Base-by-base conservation (phyloP, 257 asterid genomes). In the Nicotiana paniculata region DNA sequence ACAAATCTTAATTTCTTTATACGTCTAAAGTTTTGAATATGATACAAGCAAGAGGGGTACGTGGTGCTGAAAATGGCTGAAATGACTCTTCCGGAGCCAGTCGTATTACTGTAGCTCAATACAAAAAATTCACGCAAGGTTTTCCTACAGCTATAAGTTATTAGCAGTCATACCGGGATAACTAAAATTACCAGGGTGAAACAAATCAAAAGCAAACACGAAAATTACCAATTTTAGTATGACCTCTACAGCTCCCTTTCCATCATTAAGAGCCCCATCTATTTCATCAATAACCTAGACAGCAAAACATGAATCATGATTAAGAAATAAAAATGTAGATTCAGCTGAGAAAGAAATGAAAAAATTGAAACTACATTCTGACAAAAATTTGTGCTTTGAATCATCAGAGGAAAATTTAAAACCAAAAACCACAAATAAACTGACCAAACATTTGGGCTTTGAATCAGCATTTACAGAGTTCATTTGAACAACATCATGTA, bases 211-310 rank as follows among this genome's bases (percentile, higher is more conserved):
- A 65, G 81, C 43, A 58, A 70, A 81, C 46, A 46, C 32, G 66
- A 48, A 85, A 86, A 85, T 84, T 90, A 96, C 99, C 97, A 96
- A 85, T 84, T 87, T 88, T 74, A 96, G 90, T 86, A 96, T 87
- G 89, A 96, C 87, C 24, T 96, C 99, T 43, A 96, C 95, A 83
- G 98, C 99, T 85, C 99, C 99, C 87, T 96, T 96, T 78, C 99
- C 99, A 62, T 93, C 99, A 82, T 92, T 94, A 64, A 94, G 98
- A 82, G 99, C 97, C 77, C 99, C 99, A 84, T 96, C 99, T 79
- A 94, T 96, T 87, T 96, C 99, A 89, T 96, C 99, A 86, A 96
- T 90, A 77, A 96, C 93, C 99, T 96, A 80, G 43, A 51, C 62
- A 28, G 46, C 39, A 75, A 51, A 75, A 15, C 15, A 26, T 26